Evolutionary conservation across 1,139 yeast species (phyloP), one percentile per base, ranked within the genome.

Genomic region (Geotrichum fermentans): DNA sequence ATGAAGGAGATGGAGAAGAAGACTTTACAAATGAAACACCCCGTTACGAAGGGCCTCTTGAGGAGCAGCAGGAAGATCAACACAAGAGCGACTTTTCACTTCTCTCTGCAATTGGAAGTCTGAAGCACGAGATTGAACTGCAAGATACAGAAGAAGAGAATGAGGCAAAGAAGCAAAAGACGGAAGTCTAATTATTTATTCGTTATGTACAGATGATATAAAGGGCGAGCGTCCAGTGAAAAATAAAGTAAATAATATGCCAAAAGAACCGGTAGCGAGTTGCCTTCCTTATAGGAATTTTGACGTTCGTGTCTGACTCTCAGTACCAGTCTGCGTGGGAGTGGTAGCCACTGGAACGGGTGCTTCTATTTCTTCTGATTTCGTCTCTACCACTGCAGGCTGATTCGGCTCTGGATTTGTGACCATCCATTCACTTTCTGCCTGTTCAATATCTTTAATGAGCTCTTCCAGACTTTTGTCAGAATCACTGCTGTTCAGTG

Each of bases 381-480:
- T 24, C 7, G 32, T 8, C 16, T 22, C 10, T 10, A 8, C 18
- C 14, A 24, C 6, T 20, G 20, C 11, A 10, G n/a, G 4, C 20
- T 14, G 18, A 10, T 11, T 24, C 17, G 16, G n/a, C 24, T 32
- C 39, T 10, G 52, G 54, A 10, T 24, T 36, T 4, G 53, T 43
- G 18, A 40, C 44, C 36, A 51, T 51, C 54, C 54, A 51, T 33
- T 46, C 52, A n/a, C 40, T 44, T 36, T 51, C 54, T 2, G 52
- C 52, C 33, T 30, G 13, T 16, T 48, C 49, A 22, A 51, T 51
- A 16, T 47, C 52, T 2, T 35, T 33, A 30, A 51, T 40, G 29
- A 51, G 32, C 29, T 51, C 54, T 11, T 45, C 54, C 11, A 51
- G 29, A 2, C 52, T 29, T 26, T 36, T 45, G 40, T 51, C 54